Evolutionary conservation across 2,329 filamentous ascomycete genomes (phyloP), one percentile per base, ranked within the genome.

Genomic region (Epichloe typhina): DNA sequence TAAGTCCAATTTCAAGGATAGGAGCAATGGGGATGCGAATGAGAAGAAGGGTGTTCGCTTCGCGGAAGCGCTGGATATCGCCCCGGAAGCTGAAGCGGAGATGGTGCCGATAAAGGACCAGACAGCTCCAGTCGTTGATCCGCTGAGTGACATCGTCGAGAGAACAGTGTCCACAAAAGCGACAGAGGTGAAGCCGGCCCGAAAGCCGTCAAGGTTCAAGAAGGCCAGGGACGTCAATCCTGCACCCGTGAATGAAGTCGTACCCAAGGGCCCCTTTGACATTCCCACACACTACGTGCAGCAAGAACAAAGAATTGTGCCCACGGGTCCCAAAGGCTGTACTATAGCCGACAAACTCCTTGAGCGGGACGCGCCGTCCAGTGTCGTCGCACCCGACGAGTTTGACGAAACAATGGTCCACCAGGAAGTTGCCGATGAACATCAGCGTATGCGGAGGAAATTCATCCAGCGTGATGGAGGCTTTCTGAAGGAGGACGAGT

Each of bases 391-490:
- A 53, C 79, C 80, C 0, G 79, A 86, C 57, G 83, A 86, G 56
- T 72, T 91, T 39, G 85, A 95, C 5, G 74, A 80, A 19, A 57
- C 60, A n/a, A 70, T 90, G 33, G 72, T 91, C 47, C 77, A 85
- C 49, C 82, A 86, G 55, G 85, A 95, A 64, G 82, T 95, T 13
- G 83, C 86, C 7, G 79, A 80, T 38, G 86, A 94, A 62, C 95
- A 95, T 65, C 85, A 95, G 64, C 82, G 80, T 43, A 74, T 87
- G 65, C 84, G 91, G 19, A 95, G 90, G 63, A 80, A 79, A 60
- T 83, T 94, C 67, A 89, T 96, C 50, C 81, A 88, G 57, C 78
- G 82, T 58, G 81, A 93, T 59, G 89, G 89, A 48, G 89, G 89
- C 3, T 95, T 95, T 64, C 69, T 85, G 59, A 77, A 80, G 52